Percentiles rank a stretch among this genome's conserved stretches.
These are phyloP conservation scores for Panaeolus papilionaceus DNA, from an alignment of 768 basidiomycete species.

Conservation along the genomic window DNA sequence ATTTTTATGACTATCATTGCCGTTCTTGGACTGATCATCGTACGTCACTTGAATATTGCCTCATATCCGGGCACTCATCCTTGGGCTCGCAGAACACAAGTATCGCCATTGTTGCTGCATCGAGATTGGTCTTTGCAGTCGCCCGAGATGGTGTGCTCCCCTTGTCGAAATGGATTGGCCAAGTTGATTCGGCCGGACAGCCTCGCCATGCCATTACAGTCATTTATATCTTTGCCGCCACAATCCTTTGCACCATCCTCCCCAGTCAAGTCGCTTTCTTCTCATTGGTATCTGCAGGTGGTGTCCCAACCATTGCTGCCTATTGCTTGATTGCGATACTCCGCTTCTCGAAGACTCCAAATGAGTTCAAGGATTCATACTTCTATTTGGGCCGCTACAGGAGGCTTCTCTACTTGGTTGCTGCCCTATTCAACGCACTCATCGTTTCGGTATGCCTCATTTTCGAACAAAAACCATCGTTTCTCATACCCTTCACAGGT, in stretches of 20 bases:
- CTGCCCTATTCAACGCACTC: conserved; percentile 75
- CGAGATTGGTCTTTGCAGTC: conserved; percentile 88
- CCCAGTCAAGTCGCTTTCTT: conserved; percentile 93
- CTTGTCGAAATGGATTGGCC: conserved; percentile 81
- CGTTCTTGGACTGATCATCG: conserved; percentile 83
- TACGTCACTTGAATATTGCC: conserved; percentile 38
- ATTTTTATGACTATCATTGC: conserved; percentile 91
- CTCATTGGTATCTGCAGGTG: conserved; percentile 87
- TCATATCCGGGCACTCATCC: conserved; percentile 5
- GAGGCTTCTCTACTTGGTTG: conserved; percentile 70
- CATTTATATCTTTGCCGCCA: conserved; percentile 79
- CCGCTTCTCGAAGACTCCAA: conserved; percentile 78
- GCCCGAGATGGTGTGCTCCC: conserved; percentile 95
- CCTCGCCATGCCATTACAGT: conserved; percentile 88
- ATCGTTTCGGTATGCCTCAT: conserved; percentile 67
- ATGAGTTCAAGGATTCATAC: conserved; percentile 73
- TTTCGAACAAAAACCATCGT: background rate
- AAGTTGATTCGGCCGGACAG: conserved; percentile 72
- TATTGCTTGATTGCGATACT: conserved; percentile 84
- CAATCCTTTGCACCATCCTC: conserved; percentile 84
- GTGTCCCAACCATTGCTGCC: conserved; percentile 85
- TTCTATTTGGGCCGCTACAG: conserved; percentile 75
- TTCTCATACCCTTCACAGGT: conserved; percentile 49
- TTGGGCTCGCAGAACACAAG: conserved; percentile 72
- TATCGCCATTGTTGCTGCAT: conserved; percentile 87